Percentiles rank a stretch among this genome's conserved stretches.
These are phyloP conservation scores for Ophiostoma perfectum DNA, from an alignment of 2,329 filamentous ascomycete genomes.

Conservation along the genomic window DNA sequence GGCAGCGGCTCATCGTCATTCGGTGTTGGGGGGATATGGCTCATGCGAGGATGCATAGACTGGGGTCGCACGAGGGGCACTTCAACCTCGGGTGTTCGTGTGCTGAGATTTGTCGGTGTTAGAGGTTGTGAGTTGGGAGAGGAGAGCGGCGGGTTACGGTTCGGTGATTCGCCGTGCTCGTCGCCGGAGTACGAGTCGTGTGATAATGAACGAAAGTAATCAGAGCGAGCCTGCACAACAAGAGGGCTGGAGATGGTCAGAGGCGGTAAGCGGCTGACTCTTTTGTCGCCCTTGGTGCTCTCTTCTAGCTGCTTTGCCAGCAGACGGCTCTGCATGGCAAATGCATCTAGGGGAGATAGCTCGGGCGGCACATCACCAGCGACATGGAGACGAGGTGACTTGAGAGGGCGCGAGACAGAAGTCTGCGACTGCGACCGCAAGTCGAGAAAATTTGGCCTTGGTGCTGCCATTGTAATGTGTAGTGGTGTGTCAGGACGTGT, in stretches of 20 bases:
- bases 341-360: conserved; percentile 89
- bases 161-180: conserved; percentile 35
- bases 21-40: conserved; percentile 51
- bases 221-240: conserved; percentile 65
- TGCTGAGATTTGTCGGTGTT: conserved; percentile 41
- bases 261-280: conserved; percentile 80
- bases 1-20: conserved; percentile 41
- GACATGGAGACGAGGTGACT: conserved; percentile 69
- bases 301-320: conserved; percentile 84
- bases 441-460: conserved; percentile 55
- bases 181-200: conserved; percentile 54
- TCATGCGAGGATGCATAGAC: conserved; percentile 72
- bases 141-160: conserved; percentile 26
- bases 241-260: conserved; percentile 78
- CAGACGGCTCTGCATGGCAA: conserved; percentile 83
- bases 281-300: conserved; percentile 63
- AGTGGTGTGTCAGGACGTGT: neutral
- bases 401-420: conserved; percentile 51
- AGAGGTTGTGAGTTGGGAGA: conserved; percentile 27
- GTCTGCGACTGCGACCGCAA: conserved; percentile 53
- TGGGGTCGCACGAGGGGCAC: conserved; percentile 56
- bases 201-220: conserved; percentile 73
- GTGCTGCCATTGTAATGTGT: conserved; percentile 42
- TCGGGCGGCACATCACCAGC: conserved; percentile 81
- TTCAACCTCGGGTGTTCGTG: conserved; percentile 50